Evolutionary conservation across 2,329 filamentous ascomycete genomes (phyloP), one percentile per base, ranked within the genome.

Genomic region (Cyphellophora europaea): DNA sequence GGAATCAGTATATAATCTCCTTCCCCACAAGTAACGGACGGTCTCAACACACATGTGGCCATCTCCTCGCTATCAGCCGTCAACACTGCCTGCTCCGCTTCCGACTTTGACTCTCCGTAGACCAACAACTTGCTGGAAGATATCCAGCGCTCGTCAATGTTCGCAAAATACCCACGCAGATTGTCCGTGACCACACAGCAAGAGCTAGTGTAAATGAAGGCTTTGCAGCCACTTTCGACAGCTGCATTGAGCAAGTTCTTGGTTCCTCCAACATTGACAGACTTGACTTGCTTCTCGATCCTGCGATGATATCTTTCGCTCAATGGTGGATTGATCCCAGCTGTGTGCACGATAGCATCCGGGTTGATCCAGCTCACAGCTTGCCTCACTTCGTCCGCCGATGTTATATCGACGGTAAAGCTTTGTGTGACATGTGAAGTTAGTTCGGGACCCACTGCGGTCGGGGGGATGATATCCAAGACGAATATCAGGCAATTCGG

Each of bases 191-290:
- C 53, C 6, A 69, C 69, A 18, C 71, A 72, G 38, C 68, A 69
- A 47, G 60, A 69, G 48, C 69, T 72, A 18, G 72, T 77, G 46
- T 71, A 74, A 30, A 77, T 60, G 29, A 77, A 63, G 1, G 58
- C 65, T 33, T 57, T 60, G 27, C 65, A 69, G 2, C 63, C 65
- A 28, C 47, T 55, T 17, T 54, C 49, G 42, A 58, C 56, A 2
- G 66, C 59, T 3, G 63, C 65, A 3, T 63, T 53, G 5, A 77
- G 48, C 33, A 75, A 59, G 48, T 73, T 69, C 30, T 54, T 53
- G 3, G 73, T 75, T 5, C 72, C 73, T 15, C 66, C 58, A 27
- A 73, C 63, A 50, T 77, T 77, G 40, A 71, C 54, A 13, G 53
- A 55, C 44, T 65, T 69, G 16, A 72, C 62, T 13, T 53, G 51